These are phyloP conservation scores for Chaetomidium leptoderma DNA, from an alignment of 495 filamentous ascomycete genomes.

Conservation along the genomic window DNA sequence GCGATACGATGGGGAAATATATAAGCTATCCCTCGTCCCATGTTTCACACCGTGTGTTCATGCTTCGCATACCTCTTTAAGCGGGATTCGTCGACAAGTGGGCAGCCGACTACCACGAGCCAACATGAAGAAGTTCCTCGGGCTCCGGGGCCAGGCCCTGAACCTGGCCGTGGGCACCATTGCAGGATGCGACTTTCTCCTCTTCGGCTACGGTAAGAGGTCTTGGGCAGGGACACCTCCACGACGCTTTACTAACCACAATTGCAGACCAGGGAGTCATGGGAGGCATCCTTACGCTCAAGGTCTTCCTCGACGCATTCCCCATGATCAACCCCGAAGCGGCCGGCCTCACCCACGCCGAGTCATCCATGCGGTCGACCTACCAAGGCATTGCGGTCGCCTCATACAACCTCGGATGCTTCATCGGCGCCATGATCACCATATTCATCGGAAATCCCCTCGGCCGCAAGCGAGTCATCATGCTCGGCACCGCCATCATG, in stretches of 20 bases:
- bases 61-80: not conserved
- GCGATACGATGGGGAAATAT: not conserved
- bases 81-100: too few relatives aligned
- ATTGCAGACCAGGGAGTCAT: slow-evolving; percentile 55
- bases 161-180: slow-evolving; percentile 65
- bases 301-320: slow-evolving; percentile 52
- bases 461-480: slow-evolving; percentile 55
- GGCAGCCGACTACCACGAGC: not conserved
- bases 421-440: slow-evolving; percentile 53
- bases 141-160: slow-evolving; percentile 61
- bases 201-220: slow-evolving; percentile 42
- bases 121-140: slow-evolving; percentile 51
- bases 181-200: slow-evolving; percentile 66
- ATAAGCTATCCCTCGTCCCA: too few relatives aligned
- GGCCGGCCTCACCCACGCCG: slow-evolving; percentile 23
- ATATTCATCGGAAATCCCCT: slow-evolving; percentile 52
- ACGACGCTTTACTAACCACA: not conserved
- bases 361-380: slow-evolving; percentile 46
- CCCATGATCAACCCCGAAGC: slow-evolving; percentile 51
- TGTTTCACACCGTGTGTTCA: too few relatives aligned
- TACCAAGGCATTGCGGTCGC: slow-evolving; percentile 45
- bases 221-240: not conserved
- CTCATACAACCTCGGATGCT: slow-evolving; percentile 35
- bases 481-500: slow-evolving; percentile 57
- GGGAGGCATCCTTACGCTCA: slow-evolving; percentile 55